phyloP scores from a whole-genome alignment of 2,329 filamentous ascomycete species.

The Boeremia exigua region DNA sequence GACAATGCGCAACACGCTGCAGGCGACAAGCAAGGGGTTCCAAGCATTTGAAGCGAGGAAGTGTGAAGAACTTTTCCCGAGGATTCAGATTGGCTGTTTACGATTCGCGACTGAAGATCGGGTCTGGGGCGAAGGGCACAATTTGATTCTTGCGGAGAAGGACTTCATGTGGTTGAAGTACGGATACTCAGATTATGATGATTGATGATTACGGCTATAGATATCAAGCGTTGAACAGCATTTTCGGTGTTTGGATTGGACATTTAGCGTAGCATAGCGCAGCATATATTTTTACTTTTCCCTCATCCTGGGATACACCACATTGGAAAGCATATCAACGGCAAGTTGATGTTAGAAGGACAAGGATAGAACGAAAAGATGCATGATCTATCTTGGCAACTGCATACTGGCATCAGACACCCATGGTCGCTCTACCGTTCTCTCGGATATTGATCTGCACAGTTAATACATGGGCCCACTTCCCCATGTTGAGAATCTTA shows the following conservation, averaged over 20 bases:
- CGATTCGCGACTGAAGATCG: conserved; percentile 35
- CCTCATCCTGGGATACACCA: background rate
- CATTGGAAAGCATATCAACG: background rate
- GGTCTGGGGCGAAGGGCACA: conserved; percentile 39
- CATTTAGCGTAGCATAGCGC: conserved; percentile 7
- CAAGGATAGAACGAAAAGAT: too few species aligned
- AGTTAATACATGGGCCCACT: background rate
- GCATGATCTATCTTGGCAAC: too few species aligned
- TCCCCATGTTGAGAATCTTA: too few species aligned
- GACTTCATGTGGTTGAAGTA: conserved; percentile 41
- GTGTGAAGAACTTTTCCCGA: conserved; percentile 31
- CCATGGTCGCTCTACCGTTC: background rate
- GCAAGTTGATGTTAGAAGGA: too few species aligned
- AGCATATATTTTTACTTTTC: background rate
- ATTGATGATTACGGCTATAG: background rate
- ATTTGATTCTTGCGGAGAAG: conserved; percentile 37
- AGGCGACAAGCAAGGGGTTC: conserved; percentile 35
- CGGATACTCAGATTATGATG: conserved; percentile 4
- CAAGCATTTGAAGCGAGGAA: conserved; percentile 31
- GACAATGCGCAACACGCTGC: conserved; percentile 36
- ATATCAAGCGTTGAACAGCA: conserved; percentile 1
- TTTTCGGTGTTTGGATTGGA: conserved; percentile 6
- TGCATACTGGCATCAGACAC: background rate
- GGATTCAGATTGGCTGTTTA: conserved; percentile 38
- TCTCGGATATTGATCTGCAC: background rate